Conservation (phyloP, 1,139 yeast genomes). For the Protomyces pachydermus region DNA sequence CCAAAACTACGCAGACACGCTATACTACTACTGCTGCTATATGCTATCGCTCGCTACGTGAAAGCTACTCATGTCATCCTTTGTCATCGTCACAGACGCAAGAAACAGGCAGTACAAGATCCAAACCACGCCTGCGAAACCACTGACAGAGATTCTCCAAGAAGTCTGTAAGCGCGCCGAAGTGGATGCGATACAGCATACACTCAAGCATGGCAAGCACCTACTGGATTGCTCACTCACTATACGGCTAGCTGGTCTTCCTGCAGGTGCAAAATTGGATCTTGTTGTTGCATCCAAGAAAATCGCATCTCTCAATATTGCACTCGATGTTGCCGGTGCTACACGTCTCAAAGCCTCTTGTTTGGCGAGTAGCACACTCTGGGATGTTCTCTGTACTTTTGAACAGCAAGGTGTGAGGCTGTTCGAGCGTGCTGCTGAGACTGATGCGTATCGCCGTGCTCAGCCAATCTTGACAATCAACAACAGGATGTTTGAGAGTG, state of each 20-base stretch:
- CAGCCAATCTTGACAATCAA: slow-evolving; percentile 1
- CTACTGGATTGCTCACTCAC: slow-evolving; percentile 29
- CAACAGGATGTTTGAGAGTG: neutral
- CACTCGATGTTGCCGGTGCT: slow-evolving; percentile 1
- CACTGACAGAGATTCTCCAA: slow-evolving; percentile 22
- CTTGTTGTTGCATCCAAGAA: neutral
- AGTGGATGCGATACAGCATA: slow-evolving; percentile 11
- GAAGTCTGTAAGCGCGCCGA: slow-evolving; percentile 28
- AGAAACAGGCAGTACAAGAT: slow-evolving; percentile 21
- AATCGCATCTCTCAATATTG: slow-evolving; percentile 3
- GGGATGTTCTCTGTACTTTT: neutral
- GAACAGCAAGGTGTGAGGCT: neutral
- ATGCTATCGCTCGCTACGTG: neutral
- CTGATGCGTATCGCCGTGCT: neutral
- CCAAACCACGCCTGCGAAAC: slow-evolving; percentile 20
- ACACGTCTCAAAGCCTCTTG: neutral
- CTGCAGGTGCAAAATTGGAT: slow-evolving; percentile 30
- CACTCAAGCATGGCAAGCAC: slow-evolving; percentile 19
- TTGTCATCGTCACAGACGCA: slow-evolving; percentile 19
- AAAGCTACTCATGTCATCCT: slow-evolving; percentile 5
- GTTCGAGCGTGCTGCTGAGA: neutral
- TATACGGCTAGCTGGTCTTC: slow-evolving; percentile 27
- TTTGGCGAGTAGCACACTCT: neutral
- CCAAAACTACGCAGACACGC: neutral
- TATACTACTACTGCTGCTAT: neutral